These are phyloP conservation scores for Kodamaea leandrae DNA, from an alignment of 805 yeast genomes.

Conservation along the genomic window DNA sequence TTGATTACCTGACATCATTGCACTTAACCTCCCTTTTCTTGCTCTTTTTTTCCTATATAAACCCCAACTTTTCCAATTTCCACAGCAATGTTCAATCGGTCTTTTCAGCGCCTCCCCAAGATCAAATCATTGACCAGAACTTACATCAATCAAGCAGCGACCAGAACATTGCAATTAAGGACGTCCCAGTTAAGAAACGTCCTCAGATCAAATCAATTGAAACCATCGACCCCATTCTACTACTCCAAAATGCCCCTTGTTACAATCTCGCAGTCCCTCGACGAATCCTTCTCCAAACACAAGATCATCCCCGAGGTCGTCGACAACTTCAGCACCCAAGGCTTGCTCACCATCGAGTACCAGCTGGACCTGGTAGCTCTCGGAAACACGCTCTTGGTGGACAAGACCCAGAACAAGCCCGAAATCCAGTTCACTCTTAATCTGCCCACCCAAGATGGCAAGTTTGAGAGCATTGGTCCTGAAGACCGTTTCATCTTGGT, in stretches of 20 bases:
- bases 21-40: no score
- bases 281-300: constrained; percentile 48
- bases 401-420: constrained; percentile 69
- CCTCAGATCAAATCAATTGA: not conserved
- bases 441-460: constrained; percentile 42
- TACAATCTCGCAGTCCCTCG: constrained; percentile 55
- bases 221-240: no score
- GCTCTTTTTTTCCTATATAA: no score
- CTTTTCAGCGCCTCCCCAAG: no score
- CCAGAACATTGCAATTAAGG: no score
- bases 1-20: no score
- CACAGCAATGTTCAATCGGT: no score
- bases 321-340: constrained; percentile 48
- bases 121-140: no score
- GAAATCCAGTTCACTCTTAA: constrained; percentile 61
- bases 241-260: constrained; percentile 38
- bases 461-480: constrained; percentile 35
- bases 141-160: no score
- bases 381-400: constrained; percentile 69
- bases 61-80: no score
- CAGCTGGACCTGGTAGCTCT: constrained; percentile 57
- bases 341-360: constrained; percentile 63
- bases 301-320: constrained; percentile 53
- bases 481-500: constrained; percentile 67
- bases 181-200: no score